Evolutionary conservation across 176 grass and related monocot genomes (phyloP).

Genomic region (Urochloa ruziziensis): DNA sequence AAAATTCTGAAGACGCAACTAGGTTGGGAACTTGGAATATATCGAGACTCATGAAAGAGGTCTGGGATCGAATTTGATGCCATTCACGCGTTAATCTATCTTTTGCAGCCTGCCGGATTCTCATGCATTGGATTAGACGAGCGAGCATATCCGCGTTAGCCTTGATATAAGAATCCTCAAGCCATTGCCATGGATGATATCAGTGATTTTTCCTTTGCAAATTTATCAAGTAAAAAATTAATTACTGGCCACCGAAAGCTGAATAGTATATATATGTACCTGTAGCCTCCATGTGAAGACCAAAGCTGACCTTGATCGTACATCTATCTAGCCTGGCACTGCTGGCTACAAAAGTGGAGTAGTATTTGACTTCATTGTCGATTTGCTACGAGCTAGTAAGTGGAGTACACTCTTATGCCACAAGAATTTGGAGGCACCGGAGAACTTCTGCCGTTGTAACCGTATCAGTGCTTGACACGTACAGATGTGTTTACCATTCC

Average conservation of each 20-base stretch:
- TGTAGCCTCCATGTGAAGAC: too few relatives aligned
- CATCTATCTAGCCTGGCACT: not conserved
- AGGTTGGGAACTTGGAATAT: slow-evolving; percentile 14
- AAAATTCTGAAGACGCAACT: not conserved
- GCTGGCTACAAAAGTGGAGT: not conserved
- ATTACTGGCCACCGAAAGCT: too few relatives aligned
- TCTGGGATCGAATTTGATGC: slow-evolving; percentile 21
- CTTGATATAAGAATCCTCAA: not conserved
- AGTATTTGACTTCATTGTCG: not conserved
- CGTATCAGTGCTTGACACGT: too few relatives aligned
- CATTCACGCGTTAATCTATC: not conserved
- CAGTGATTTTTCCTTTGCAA: too few relatives aligned
- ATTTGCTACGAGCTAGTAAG: not conserved
- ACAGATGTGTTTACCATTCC: too few relatives aligned
- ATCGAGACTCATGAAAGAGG: not conserved
- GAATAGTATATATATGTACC: too few relatives aligned
- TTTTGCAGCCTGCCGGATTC: not conserved
- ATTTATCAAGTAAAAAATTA: too few relatives aligned
- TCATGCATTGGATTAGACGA: not conserved
- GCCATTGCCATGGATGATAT: not conserved
- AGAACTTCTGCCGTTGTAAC: too few relatives aligned
- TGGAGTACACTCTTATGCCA: too few relatives aligned
- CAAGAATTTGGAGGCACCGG: too few relatives aligned
- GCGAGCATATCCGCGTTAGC: not conserved
- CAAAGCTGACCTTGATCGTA: not conserved